Base-by-base conservation (phyloP, 2,329 filamentous ascomycete species). In the Beauveria asiatica region DNA sequence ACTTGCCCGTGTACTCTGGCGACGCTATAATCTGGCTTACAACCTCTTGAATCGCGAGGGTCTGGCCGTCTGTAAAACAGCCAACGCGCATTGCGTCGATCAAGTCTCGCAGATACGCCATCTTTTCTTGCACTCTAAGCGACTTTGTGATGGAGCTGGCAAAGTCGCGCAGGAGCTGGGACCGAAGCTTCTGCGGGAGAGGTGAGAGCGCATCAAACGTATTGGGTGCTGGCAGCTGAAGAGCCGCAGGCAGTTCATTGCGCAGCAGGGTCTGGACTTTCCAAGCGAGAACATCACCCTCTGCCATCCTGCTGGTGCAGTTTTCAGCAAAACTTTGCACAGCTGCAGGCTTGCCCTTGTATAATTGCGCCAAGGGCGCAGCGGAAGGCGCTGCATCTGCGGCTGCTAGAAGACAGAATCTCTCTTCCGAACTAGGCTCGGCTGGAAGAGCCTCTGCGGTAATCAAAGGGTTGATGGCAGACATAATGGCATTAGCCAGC, bases 211-310 rank as follows among this genome's bases (percentile, higher is more conserved):
- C 64, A 25, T 68, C 68, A 54, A 77, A 74, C 1, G 63, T 67
- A 5, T 70, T 72, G 1, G 73, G 73, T 3, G 69, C 70, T 8
- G 73, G 62, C 0, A 69, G 67, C 7, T 70, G 67, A 19, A 76
- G 60, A 1, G 68, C 63, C 5, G 69, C 63, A 0, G 70, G 66
- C 23, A 78, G 70, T 54, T 75, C 70, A 5, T 67, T 74, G 5
- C 70, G 70, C 9, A 81, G 64, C 58, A 82, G 78, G 3, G 70
- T 74, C 58, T 76, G 73, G 30, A 80, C 64, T 63, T 75, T 75
- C 79, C 80, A 82, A 6, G 76, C 78, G 33, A 70, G 67, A 16
- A 76, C 37, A 30, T 75, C 70, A 1, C 74, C 75, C 5, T 66
- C 62, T 6, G 66, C 50, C 66, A 77, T 73, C 1, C 70, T 69